Evolutionary conservation across 2,329 filamentous ascomycete genomes (phyloP).

Genomic region (Alternaria sp.): DNA sequence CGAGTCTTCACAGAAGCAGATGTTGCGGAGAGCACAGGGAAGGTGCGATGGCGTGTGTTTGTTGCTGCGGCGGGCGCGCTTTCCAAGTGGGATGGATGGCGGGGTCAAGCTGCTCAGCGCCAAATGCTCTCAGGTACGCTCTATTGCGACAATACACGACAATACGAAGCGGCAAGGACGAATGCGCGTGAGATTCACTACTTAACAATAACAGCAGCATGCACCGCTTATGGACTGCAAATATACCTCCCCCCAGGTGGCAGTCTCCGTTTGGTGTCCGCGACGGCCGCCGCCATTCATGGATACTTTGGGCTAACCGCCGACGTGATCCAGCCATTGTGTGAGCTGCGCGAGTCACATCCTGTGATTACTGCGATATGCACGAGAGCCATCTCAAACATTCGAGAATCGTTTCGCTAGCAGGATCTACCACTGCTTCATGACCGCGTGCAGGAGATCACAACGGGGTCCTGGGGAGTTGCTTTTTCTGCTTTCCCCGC

Average conservation of each 20-base stretch:
- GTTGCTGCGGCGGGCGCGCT: conserved; percentile 11
- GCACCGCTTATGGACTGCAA: conserved; percentile 8
- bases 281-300: conserved; percentile 13
- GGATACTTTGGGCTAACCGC: conserved; percentile 29
- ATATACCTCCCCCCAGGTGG: conserved; percentile 12
- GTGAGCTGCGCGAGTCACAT: conserved; percentile 29
- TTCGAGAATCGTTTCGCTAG: conserved; percentile 18
- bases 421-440: not conserved
- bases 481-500: conserved; percentile 2
- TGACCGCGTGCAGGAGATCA: not conserved
- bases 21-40: not conserved
- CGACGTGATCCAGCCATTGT: conserved; percentile 31
- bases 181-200: not conserved
- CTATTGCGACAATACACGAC: not conserved
- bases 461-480: not conserved
- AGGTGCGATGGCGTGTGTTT: conserved; percentile 11
- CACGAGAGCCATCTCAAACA: conserved; percentile 17
- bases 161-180: not conserved
- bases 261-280: conserved; percentile 18
- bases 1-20: not conserved
- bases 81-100: conserved; percentile 12
- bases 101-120: conserved; percentile 11
- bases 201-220: not conserved
- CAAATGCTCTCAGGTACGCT: conserved; percentile 2
- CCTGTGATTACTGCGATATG: conserved; percentile 35